Evolutionary conservation across 768 basidiomycete species (phyloP).

Genomic region (Lepiota brunneoincarnata): DNA sequence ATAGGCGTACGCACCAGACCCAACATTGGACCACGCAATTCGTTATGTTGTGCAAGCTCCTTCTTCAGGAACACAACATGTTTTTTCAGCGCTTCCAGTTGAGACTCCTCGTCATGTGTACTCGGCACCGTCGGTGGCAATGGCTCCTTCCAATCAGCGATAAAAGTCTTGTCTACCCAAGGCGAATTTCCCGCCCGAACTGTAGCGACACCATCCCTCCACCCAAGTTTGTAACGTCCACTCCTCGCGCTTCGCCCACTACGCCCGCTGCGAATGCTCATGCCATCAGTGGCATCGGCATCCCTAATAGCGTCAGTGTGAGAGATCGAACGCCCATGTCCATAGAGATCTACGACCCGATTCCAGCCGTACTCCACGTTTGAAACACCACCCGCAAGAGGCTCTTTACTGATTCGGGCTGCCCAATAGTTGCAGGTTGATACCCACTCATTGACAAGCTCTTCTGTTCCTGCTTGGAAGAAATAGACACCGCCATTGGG

Average conservation of each 20-base stretch:
- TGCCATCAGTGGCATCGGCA: constrained; percentile 52
- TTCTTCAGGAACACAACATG: constrained; percentile 74
- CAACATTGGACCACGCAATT: constrained; percentile 79
- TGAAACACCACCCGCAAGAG: constrained; percentile 91
- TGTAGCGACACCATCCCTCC: constrained; percentile 66
- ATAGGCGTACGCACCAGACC: constrained; percentile 51
- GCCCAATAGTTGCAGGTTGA: constrained; percentile 99
- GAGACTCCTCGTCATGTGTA: constrained; percentile 87
- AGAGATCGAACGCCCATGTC: constrained; percentile 52
- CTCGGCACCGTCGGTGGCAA: constrained; percentile 81
- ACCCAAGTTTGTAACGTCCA: constrained; percentile 48
- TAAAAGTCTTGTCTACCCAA: constrained; percentile 68
- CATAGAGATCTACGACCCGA: constrained; percentile 55
- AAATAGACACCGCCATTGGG: constrained; percentile 91
- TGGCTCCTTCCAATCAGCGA: constrained; percentile 96
- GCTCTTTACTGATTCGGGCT: constrained; percentile 91
- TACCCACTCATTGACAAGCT: constrained; percentile 98
- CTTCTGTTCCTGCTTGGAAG: constrained; percentile 98
- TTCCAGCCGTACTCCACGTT: constrained; percentile 99
- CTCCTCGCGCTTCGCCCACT: constrained; percentile 75
- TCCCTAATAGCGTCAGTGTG: constrained; percentile 52
- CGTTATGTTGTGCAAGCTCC: constrained; percentile 83
- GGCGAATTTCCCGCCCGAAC: constrained; percentile 68
- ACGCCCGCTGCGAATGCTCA: constrained; percentile 54
- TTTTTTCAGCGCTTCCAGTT: constrained; percentile 84